Base-by-base conservation (phyloP, 2,329 filamentous ascomycete genomes). In the Helotiales sp. region DNA sequence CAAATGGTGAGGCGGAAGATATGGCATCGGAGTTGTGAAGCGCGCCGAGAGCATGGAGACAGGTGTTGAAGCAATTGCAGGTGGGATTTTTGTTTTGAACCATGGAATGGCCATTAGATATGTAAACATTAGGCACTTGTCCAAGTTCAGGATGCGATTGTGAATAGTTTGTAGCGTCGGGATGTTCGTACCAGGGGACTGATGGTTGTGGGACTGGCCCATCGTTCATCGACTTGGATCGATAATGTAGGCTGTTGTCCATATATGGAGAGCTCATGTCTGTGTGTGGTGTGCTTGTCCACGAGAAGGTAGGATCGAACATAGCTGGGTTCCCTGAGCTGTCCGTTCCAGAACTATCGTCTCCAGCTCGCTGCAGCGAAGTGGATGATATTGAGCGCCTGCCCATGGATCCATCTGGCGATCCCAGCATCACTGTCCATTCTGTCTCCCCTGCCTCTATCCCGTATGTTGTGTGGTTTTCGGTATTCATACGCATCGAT, bases 11-110 rank as follows among this genome's bases (percentile, higher is more conserved):
- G 0, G 69, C 62, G 1, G 69, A 63, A 0, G 74, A 73, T 3
- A 70, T 71, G 0, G 76, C 75, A 7, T 75, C 74, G n/a, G 66
- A 68, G 30, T 78, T 77, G 67, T 80, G 78, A 5, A 81, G 71
- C 7, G 75, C 74, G 55, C 79, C 74, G 1, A 81, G 72, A 3
- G 77, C 75, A 55, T 79, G 73, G 10, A 81, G 70, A 40, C 77
- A 80, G 19, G 70, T 70, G 1, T 74, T 72, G 62, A 81, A 80
- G 66, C 79, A 81, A 7, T 72, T 74, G 63, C 79, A 81, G 1
- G 73, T 52, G 15, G 62, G 15, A 30, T 42, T 48, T 19, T 29
- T 33, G 31, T 9, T 9, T 34, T 9, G 15, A 2, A n/a, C 25
- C 15, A 22, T 57, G 48, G 47, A 19, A 33, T 40, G 24, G n/a